These are phyloP conservation scores for Leishmania amazonensis DNA, from an alignment of 208 protist genomes.

Conservation along the genomic window DNA sequence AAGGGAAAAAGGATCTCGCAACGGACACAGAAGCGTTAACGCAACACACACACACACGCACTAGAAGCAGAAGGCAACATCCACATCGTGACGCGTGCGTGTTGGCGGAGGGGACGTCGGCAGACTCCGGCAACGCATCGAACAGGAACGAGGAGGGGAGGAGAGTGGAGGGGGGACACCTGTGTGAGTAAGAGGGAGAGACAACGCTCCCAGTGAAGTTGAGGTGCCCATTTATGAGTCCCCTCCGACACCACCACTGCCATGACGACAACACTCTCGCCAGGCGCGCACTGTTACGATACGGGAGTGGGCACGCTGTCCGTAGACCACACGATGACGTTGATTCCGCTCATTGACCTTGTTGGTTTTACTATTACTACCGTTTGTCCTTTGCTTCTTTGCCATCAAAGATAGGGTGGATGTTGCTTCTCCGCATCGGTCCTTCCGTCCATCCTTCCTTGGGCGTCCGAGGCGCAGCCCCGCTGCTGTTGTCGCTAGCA, in stretches of 20 bases:
- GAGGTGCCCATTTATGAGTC: background rate
- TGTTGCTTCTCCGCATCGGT: background rate
- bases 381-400: background rate
- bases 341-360: background rate
- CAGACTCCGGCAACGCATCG: background rate
- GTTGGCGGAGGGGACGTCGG: background rate
- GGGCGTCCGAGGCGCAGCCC: background rate
- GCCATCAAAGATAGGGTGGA: background rate
- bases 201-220: background rate
- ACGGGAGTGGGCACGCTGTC: background rate
- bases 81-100: background rate
- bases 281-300: background rate
- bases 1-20: background rate
- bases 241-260: background rate
- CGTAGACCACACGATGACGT: background rate
- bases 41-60: background rate
- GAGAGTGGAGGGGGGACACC: background rate
- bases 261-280: background rate
- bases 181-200: background rate
- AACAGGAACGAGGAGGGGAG: background rate
- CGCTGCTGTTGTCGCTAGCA: background rate
- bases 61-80: background rate
- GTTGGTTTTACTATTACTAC: background rate
- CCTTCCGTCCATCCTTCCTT: too few species aligned
- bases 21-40: background rate